phyloP scores from a whole-genome alignment of 805 yeast genomes.

The Starmerella cellae region DNA sequence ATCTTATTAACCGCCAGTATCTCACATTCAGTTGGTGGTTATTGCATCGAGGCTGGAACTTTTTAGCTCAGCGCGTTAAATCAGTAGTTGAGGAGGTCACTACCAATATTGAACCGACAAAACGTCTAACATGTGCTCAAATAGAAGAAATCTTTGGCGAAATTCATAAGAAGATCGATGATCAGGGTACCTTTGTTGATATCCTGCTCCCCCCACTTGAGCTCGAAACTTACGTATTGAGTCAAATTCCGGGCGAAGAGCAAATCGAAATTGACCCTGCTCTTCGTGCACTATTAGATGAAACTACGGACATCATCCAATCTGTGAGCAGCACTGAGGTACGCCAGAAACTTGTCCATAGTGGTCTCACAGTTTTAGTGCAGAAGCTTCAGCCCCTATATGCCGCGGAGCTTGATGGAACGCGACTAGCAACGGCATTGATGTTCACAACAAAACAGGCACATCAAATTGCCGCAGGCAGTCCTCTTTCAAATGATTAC shows the following conservation, averaged over 20 bases:
- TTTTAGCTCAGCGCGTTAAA: slow-evolving; percentile 41
- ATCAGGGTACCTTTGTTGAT: slow-evolving; percentile 19
- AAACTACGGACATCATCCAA: slow-evolving; percentile 33
- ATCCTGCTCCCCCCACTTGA: slow-evolving; percentile 40
- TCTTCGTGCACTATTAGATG: slow-evolving; percentile 31
- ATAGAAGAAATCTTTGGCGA: slow-evolving; percentile 32
- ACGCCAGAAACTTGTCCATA: slow-evolving; percentile 31
- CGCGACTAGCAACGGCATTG: slow-evolving; percentile 54
- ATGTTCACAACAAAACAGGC: slow-evolving; percentile 60
- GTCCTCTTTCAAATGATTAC: slow-evolving; percentile 33
- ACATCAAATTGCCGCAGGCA: slow-evolving; percentile 38
- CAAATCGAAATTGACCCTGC: slow-evolving; percentile 18
- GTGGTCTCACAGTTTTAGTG: slow-evolving; percentile 37
- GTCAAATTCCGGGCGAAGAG: slow-evolving; percentile 31
- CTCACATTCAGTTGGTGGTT: slow-evolving; percentile 90
- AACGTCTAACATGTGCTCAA: slow-evolving; percentile 51
- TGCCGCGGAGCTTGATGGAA: slow-evolving; percentile 19
- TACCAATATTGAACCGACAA: slow-evolving; percentile 52
- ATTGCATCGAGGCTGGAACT: slow-evolving; percentile 69
- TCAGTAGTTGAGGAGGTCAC: slow-evolving; percentile 48
- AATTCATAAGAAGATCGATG: slow-evolving; percentile 29
- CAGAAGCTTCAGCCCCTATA: slow-evolving; percentile 26
- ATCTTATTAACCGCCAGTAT: slow-evolving; percentile 54
- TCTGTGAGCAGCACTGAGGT: slow-evolving; percentile 32
- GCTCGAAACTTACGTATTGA: slow-evolving; percentile 41